Evolutionary conservation across 805 yeast genomes (phyloP), one percentile per base, ranked within the genome.

Genomic region (Ogataea trehalophila): DNA sequence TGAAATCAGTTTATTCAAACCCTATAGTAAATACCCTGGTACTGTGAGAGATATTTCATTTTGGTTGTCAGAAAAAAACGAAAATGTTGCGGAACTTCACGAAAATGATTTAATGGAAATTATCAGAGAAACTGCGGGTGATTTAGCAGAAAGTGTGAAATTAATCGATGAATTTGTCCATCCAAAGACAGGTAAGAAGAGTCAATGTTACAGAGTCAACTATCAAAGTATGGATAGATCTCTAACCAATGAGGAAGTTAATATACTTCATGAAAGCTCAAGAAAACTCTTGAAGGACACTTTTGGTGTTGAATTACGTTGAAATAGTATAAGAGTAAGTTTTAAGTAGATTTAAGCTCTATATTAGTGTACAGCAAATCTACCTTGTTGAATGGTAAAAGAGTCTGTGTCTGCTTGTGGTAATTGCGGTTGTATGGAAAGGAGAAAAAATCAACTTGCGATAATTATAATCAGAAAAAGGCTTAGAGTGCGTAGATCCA

Each of bases 141-240:
- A 89, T 66, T 70, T 90, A 49, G 95, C 91, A 0, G 98, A 92
- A 66, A 87, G 82, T 57, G 98, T 94, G 2, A 71, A 74, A 41
- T 67, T 86, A 41, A 73, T 88, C 33, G 99, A 94, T 63, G 85
- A 85, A 60, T 94, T 92, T 60, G 73, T 71, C 14, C 95, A 92
- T 65, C 95, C 96, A 36, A 88, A 88, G 61, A 83, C 90, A 0
- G 83, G 83, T 2, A 78, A 75, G 56, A 78, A 71, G 53, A 85
- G 95, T 8, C 85, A 86, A 58, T 90, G 97, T 69, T 94, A 88
- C 74, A 74, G 99, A 56, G 78, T 94, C 49, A 85, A 85, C 62
- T 94, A 89, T 69, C 98, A 94, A 69, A 86, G 96, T 1, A 91
- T 94, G 97, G 97, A 92, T 58, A 79, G 97, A 59, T 85, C 86